phyloP scores from a whole-genome alignment of 768 basidiomycete genomes.

The Tephrocybe sp. region DNA sequence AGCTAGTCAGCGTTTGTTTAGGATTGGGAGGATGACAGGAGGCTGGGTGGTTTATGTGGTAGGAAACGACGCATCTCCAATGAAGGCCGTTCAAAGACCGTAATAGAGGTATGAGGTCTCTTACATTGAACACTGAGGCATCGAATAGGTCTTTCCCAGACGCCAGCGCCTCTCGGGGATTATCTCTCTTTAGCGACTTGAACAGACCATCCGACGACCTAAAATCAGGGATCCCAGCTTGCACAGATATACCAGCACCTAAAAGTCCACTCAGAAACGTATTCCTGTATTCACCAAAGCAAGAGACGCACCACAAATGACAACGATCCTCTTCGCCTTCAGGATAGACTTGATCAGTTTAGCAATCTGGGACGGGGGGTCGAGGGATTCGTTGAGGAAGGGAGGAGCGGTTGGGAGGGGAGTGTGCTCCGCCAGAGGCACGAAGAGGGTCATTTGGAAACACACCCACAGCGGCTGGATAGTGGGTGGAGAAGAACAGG shows the following conservation, averaged over 20 bases:
- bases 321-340: slow-evolving; percentile 82
- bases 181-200: slow-evolving; percentile 72
- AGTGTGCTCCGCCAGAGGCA: slow-evolving; percentile 55
- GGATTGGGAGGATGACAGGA: no score
- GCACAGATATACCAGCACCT: slow-evolving; percentile 90
- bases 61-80: no score
- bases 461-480: slow-evolving; percentile 5
- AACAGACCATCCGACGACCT: slow-evolving; percentile 81
- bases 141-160: slow-evolving; percentile 90
- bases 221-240: slow-evolving; percentile 90
- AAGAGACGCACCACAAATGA: slow-evolving; percentile 71
- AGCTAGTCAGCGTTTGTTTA: no score
- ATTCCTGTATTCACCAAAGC: neutral
- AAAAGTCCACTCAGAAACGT: slow-evolving; percentile 1
- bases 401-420: slow-evolving; percentile 51
- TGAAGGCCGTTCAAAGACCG: no score
- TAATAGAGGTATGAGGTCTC: slow-evolving; percentile 20
- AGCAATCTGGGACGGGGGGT: slow-evolving; percentile 47
- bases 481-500: slow-evolving; percentile 16
- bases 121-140: slow-evolving; percentile 85
- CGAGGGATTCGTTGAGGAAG: slow-evolving; percentile 51
- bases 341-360: slow-evolving; percentile 65
- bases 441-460: slow-evolving; percentile 65
- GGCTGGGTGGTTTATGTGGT: no score
- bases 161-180: slow-evolving; percentile 67